Evolutionary conservation across 805 yeast genomes (phyloP).

Genomic region (Wickerhamomyces pijperi): DNA sequence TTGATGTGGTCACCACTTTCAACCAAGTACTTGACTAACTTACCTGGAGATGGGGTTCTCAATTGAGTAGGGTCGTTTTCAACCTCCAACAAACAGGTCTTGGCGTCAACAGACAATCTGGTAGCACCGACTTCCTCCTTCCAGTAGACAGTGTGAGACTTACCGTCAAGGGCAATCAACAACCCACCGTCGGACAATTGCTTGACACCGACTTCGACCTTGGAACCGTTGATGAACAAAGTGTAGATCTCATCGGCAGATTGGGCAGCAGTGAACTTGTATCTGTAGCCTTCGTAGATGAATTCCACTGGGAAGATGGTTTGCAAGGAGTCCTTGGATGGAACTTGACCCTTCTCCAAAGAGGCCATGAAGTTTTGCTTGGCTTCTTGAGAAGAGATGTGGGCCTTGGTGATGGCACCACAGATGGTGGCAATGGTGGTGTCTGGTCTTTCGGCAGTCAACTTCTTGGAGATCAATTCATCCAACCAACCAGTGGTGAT

Average conservation of each 20-base stretch:
- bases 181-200: slow-evolving; percentile 93
- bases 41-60: slow-evolving; percentile 98
- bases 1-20: slow-evolving; percentile 90
- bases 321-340: slow-evolving; percentile 60
- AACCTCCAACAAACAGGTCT: slow-evolving; percentile 85
- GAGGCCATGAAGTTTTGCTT: slow-evolving; percentile 58
- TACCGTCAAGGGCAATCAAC: slow-evolving; percentile 79
- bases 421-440: slow-evolving; percentile 81
- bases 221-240: slow-evolving; percentile 86
- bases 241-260: slow-evolving; percentile 80
- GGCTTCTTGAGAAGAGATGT: slow-evolving; percentile 61
- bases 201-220: slow-evolving; percentile 77
- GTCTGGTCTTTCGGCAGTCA: slow-evolving; percentile 97
- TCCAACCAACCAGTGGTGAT: slow-evolving; percentile 99
- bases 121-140: slow-evolving; percentile 95
- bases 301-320: slow-evolving; percentile 90
- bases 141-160: slow-evolving; percentile 93
- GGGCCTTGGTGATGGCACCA: slow-evolving; percentile 97
- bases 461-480: slow-evolving; percentile 83
- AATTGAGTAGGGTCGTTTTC: slow-evolving; percentile 98
- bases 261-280: slow-evolving; percentile 91
- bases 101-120: slow-evolving; percentile 87
- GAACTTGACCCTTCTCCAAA: slow-evolving; percentile 94
- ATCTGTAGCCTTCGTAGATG: slow-evolving; percentile 87
- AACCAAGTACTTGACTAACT: slow-evolving; percentile 83